Evolutionary conservation across 148 eudicot species (phyloP), one percentile per base, ranked within the genome.

Genomic region (Vaccinium myrtillus): DNA sequence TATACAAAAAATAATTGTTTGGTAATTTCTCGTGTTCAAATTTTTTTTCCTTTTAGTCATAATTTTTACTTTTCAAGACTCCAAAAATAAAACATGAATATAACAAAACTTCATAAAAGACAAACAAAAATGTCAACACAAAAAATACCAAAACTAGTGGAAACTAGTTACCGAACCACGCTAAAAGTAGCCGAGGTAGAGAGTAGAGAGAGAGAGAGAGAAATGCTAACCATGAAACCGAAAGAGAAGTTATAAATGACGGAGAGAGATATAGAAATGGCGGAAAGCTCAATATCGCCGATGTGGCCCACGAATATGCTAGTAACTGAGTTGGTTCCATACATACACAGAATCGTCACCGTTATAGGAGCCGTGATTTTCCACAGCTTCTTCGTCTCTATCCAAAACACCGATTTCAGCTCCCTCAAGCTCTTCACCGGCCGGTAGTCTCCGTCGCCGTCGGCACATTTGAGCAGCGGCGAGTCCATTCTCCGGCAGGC

Each of bases 281-380:
- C 90, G 1, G 96, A 94, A 23, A 94, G 91, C 81, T 92, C 87
- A 43, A 93, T 63, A 3, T 92, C 92, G 0, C 96, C 94, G 75
- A 93, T 79, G 81, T 93, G 96, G 4, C 94, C 96, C 5, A 89
- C 96, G 80, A 93, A 93, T 5, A 93, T 92, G 65, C 71, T 86
- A 5, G 96, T 91, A 11, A 89, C 59, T 2, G 94, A 88, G 81
- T 81, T 83, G 0, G 81, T 89, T 0, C 89, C 94, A 39, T 81
- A 93, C 87, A 87, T 89, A 70, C 93, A 92, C 1, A 92, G 48
- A 0, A 89, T 90, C 14, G 87, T 86, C 14, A 93, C 75, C 13
- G 89, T 89, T 1, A 93, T 92, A 0, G 94, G 96, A 1, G 77
- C 91, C 0, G 91, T 92, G 8, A 93, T 87, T 43, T 16, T 89